Base-by-base conservation (phyloP, 495 filamentous ascomycete genomes). In the Alectoria sarmentosa region DNA sequence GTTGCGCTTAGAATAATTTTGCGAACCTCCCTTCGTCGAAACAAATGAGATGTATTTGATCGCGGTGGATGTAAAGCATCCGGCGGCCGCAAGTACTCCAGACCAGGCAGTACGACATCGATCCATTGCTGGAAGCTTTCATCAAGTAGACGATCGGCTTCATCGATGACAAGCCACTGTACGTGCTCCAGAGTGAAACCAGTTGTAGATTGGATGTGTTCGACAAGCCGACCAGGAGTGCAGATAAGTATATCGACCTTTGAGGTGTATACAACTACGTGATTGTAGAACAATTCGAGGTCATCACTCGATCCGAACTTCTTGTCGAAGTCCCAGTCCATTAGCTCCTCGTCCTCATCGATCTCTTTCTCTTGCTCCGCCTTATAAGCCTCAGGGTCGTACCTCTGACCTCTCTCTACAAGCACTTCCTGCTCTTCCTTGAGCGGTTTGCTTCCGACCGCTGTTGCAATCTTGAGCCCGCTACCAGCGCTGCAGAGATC, bases 91-190 rank as follows among this genome's bases (percentile, higher is more conserved):
- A 79, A 76, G 7, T 73, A 71, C 66, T 88, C 79, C 57, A 96
- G 72, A 10, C 79, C 82, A 3, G 79, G 80, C 71, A 91, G 85
- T 7, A 96, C 84, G 4, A 86, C 74, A 59, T 87, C 84, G 8
- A 95, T 80, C 91, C 92, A 98, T 69, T 94, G 88, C 70, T 97
- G 92, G 72, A 92, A 98, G 67, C 88, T 91, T 72, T 96, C 90
- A 26, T 91, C 89, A 5, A 98, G 85, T 10, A 98, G 77, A 67
- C 92, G 86, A 74, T 98, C 94, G 0, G 92, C 94, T 76, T 98
- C 94, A 70, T 98, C 94, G 38, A 98, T 89, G 26, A 96, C 84
- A 26, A 93, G 80, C 91, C 91, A 98, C 67, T 87, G 82, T 9
- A 94, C 80, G 74, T 87, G 82, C 41, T 86, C 79, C 58, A 92